Evolutionary conservation across 83 land plant genomes (phyloP).

Genomic region (Picea abies): DNA sequence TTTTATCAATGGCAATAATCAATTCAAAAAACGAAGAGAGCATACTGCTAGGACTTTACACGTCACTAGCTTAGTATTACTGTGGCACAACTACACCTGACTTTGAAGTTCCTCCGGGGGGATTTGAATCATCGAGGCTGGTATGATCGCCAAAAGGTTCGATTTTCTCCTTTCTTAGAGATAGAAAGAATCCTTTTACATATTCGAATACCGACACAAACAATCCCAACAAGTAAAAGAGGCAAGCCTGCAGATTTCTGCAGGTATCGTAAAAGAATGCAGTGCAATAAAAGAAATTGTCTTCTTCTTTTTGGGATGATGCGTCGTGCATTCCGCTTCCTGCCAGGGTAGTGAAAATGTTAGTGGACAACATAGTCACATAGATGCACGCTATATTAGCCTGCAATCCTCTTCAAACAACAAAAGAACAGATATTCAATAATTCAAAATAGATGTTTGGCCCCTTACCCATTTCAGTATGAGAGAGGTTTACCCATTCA

Average conservation of each 20-base stretch:
- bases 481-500: neutral
- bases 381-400: neutral
- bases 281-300: neutral
- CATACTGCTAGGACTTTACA: neutral
- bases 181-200: neutral
- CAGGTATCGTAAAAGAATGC: neutral
- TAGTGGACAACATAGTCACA: neutral
- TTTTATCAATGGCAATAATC: too few species aligned
- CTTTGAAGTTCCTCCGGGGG: neutral
- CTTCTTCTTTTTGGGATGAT: neutral
- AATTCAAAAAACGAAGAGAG: neutral
- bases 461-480: slow-evolving; percentile 3
- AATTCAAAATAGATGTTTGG: neutral
- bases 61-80: neutral
- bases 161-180: neutral
- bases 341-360: neutral
- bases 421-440: neutral
- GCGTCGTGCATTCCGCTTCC: neutral
- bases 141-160: neutral
- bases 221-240: slow-evolving; percentile 5
- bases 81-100: slow-evolving; percentile 1
- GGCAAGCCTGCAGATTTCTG: neutral
- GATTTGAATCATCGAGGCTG: neutral
- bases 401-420: too few species aligned
- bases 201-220: neutral